phyloP scores from a whole-genome alignment of 345 rosid genomes.

The Eucalyptus curtisii region DNA sequence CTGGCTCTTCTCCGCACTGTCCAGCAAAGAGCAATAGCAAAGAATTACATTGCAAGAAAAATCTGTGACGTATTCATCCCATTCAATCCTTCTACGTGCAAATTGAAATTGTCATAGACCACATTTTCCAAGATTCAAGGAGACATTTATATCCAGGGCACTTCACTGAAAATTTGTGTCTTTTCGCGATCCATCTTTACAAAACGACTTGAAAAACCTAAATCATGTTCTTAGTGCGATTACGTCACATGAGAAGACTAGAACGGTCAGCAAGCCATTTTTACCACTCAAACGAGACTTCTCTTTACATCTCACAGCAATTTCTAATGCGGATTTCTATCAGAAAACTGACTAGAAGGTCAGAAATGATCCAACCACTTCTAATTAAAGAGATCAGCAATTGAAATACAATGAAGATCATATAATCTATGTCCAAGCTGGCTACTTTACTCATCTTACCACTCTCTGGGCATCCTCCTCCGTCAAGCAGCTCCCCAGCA shows the following conservation, averaged over 20 bases:
- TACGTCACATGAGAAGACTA: neutral
- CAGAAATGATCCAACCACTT: neutral
- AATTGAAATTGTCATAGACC: neutral
- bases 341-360: neutral
- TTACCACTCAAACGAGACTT: neutral
- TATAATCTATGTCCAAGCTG: neutral
- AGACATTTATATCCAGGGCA: neutral
- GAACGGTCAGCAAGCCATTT: neutral
- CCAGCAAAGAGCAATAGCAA: no score
- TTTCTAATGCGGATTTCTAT: neutral
- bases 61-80: no score
- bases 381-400: neutral
- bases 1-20: no score
- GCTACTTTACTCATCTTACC: neutral
- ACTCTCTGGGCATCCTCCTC: neutral
- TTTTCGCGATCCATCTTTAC: neutral
- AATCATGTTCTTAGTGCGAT: neutral
- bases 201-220: neutral
- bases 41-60: no score
- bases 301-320: neutral
- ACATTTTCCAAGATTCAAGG: neutral
- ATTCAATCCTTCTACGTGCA: neutral
- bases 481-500: neutral
- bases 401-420: neutral
- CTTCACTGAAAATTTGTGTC: neutral